A percentile compares a stretch with the other conserved stretches of the same genome.
Evolutionary conservation across 306 rosid genomes (phyloP).

Genomic region (Vicia villosa): DNA sequence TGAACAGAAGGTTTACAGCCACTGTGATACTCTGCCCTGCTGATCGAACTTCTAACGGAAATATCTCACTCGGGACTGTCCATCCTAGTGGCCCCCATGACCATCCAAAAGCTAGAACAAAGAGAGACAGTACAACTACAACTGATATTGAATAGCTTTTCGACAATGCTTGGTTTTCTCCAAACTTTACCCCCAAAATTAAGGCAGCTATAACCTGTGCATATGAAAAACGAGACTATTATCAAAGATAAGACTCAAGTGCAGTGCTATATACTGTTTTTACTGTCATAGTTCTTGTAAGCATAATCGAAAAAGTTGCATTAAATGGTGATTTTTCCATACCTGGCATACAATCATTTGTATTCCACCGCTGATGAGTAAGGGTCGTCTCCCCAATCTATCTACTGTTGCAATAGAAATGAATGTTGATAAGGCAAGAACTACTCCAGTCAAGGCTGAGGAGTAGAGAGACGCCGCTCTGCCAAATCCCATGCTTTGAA

Average conservation of each 20-base stretch:
- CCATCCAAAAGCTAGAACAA: constrained; percentile 73
- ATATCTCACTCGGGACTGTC: constrained; percentile 55
- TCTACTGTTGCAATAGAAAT: constrained; percentile 85
- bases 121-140: constrained; percentile 71
- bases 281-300: background rate
- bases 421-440: constrained; percentile 75
- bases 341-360: constrained; percentile 87
- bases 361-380: constrained; percentile 87
- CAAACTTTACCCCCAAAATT: constrained; percentile 72
- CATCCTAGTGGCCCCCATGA: constrained; percentile 60
- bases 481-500: constrained; percentile 86
- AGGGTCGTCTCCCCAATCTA: constrained; percentile 66
- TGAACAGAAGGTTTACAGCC: constrained; percentile 48
- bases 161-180: constrained; percentile 54
- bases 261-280: background rate
- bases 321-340: background rate
- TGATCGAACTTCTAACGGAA: constrained; percentile 49
- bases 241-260: background rate
- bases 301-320: constrained; percentile 17
- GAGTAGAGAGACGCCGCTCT: constrained; percentile 77
- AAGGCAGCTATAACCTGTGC: constrained; percentile 69
- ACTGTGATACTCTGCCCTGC: constrained; percentile 56
- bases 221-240: constrained; percentile 4
- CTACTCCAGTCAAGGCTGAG: constrained; percentile 88
- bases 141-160: constrained; percentile 63